Evolutionary conservation across 2,329 filamentous ascomycete species (phyloP).

Genomic region (Parasarocladium wereldwijsianum): DNA sequence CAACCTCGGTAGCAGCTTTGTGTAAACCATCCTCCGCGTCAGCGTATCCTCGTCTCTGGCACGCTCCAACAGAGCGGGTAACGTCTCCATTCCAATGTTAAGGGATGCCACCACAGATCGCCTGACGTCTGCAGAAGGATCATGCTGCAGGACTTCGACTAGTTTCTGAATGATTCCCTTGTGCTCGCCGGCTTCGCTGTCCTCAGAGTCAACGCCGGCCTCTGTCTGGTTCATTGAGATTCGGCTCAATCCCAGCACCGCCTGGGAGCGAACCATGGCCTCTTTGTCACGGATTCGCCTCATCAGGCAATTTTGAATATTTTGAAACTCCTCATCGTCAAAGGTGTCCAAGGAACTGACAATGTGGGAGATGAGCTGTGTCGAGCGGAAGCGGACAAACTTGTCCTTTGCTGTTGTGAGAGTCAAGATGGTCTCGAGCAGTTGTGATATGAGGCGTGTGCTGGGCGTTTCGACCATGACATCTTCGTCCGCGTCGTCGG

Average conservation of each 20-base stretch:
- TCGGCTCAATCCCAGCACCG: conserved; percentile 76
- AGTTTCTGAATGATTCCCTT: conserved; percentile 69
- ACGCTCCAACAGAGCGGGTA: conserved; percentile 79
- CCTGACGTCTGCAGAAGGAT: conserved; percentile 85
- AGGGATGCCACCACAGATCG: conserved; percentile 79
- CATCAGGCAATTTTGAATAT: conserved; percentile 63
- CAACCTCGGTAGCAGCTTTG: conserved; percentile 69
- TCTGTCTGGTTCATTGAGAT: conserved; percentile 67
- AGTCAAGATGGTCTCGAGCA: conserved; percentile 61
- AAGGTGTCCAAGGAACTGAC: conserved; percentile 87
- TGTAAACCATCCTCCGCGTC: conserved; percentile 76
- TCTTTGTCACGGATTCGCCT: conserved; percentile 91
- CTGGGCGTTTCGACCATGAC: conserved; percentile 71
- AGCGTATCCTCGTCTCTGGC: conserved; percentile 77
- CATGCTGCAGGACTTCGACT: conserved; percentile 79
- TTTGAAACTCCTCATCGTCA: conserved; percentile 80
- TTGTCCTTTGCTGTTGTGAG: conserved; percentile 84
- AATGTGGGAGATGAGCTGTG: conserved; percentile 79
- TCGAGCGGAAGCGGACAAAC: conserved; percentile 74
- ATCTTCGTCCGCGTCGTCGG: conserved; percentile 53
- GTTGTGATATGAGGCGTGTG: conserved; percentile 57
- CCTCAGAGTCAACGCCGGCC: conserved; percentile 53
- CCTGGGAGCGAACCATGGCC: conserved; percentile 79
- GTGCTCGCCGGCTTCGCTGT: conserved; percentile 46
- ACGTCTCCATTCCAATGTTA: conserved; percentile 67